These are phyloP conservation scores for Tritrichomonas foetus DNA, from an alignment of 208 protist species.

Conservation along the genomic window DNA sequence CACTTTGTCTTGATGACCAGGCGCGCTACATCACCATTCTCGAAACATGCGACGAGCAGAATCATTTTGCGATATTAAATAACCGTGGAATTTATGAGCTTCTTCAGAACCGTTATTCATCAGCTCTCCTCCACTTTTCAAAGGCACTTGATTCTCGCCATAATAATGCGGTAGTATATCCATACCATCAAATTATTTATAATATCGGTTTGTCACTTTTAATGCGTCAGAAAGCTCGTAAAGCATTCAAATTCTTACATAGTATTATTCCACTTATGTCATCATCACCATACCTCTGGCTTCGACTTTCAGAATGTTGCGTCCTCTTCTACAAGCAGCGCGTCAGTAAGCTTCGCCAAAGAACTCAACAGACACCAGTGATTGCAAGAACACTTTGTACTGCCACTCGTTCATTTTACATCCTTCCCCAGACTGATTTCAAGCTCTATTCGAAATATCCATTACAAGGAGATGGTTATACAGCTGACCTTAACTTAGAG, in stretches of 20 bases:
- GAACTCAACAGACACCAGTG: neutral
- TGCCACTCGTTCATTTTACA: neutral
- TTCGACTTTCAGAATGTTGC: neutral
- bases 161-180: neutral
- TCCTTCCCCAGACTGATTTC: neutral
- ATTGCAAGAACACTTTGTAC: neutral
- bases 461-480: neutral
- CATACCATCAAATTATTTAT: slow-evolving; percentile 8
- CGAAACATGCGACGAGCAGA: neutral
- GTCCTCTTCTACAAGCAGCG: slow-evolving; percentile 23
- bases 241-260: neutral
- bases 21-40: neutral
- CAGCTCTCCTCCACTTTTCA: neutral
- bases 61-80: neutral
- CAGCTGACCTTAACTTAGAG: neutral
- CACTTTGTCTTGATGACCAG: neutral
- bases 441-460: neutral
- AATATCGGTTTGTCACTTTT: neutral
- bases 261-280: neutral
- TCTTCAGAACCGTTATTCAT: slow-evolving; percentile 31
- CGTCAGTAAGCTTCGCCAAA: neutral
- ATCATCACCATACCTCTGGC: neutral
- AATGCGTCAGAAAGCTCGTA: neutral
- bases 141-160: neutral
- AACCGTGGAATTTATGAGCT: slow-evolving; percentile 18